Percentiles rank a stretch among this genome's conserved stretches.
Evolutionary conservation across 2,329 filamentous ascomycete genomes (phyloP).

Genomic region (Xylaria sp.): DNA sequence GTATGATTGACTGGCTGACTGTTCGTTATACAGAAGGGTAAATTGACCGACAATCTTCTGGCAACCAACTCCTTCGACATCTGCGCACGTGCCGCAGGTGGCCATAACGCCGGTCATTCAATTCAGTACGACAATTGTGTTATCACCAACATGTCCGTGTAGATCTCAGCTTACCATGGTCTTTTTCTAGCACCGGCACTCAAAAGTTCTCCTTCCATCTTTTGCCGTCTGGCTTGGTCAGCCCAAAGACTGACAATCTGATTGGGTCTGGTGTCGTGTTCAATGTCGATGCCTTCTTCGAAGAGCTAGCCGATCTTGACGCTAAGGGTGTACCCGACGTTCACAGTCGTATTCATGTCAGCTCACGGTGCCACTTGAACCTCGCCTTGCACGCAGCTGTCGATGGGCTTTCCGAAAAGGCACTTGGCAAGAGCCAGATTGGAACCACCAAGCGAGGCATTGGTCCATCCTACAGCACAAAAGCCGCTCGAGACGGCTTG

Average conservation of each 20-base stretch:
- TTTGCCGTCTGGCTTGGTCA: conserved; percentile 76
- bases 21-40: conserved; percentile 34
- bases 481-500: conserved; percentile 73
- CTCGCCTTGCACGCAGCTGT: conserved; percentile 72
- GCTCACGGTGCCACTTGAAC: conserved; percentile 70
- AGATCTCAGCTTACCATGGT: conserved; percentile 22
- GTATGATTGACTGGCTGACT: conserved; percentile 27
- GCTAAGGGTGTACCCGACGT: conserved; percentile 67
- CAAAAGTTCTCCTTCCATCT: conserved; percentile 57
- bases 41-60: conserved; percentile 36
- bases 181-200: conserved; percentile 10
- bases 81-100: conserved; percentile 36
- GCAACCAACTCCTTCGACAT: conserved; percentile 32
- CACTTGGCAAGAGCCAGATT: conserved; percentile 52
- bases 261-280: conserved; percentile 73
- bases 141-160: neutral
- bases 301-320: conserved; percentile 70
- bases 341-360: conserved; percentile 69
- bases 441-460: conserved; percentile 40
- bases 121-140: conserved; percentile 33
- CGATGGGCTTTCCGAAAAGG: conserved; percentile 73
- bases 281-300: conserved; percentile 69
- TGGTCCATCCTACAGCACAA: conserved; percentile 58
- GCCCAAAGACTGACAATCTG: conserved; percentile 76
- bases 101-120: conserved; percentile 38